Conservation (phyloP, 805 yeast species). For the Candida vartiovaarae region DNA sequence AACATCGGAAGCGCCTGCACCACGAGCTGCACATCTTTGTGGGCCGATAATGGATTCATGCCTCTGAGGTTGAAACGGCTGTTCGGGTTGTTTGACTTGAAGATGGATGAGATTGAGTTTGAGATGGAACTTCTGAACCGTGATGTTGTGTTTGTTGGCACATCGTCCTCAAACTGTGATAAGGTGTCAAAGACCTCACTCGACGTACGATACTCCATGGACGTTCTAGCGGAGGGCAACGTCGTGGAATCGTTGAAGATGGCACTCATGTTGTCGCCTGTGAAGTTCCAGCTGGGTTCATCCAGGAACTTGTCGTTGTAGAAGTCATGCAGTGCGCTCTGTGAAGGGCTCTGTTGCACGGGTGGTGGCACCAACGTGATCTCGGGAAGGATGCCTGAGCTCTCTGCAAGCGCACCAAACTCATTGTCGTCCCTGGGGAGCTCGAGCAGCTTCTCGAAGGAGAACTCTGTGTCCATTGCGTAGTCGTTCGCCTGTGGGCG, state of each 20-base stretch:
- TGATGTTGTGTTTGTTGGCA: constrained; percentile 5
- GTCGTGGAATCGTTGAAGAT: constrained; percentile 18
- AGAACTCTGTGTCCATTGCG: neutral
- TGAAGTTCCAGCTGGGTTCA: constrained; percentile 11
- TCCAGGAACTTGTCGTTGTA: constrained; percentile 10
- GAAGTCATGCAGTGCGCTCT: constrained; percentile 12
- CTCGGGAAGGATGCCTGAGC: too few relatives aligned
- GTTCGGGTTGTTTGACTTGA: constrained; percentile 16
- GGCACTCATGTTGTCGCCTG: constrained; percentile 7
- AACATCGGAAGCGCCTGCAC: constrained; percentile 10
- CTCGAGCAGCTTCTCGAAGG: neutral
- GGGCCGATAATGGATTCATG: constrained; percentile 25
- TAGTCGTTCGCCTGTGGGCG: too few relatives aligned
- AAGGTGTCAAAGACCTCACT: constrained; percentile 40
- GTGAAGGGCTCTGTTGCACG: constrained; percentile 4
- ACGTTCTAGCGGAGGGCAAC: constrained; percentile 21
- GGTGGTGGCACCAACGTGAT: constrained; percentile 5
- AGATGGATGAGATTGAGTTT: constrained; percentile 19
- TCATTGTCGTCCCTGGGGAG: neutral
- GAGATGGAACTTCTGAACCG: constrained; percentile 15
- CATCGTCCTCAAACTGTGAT: constrained; percentile 5
- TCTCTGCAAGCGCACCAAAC: too few relatives aligned
- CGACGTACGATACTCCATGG: constrained; percentile 31
- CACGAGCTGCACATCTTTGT: constrained; percentile 14
- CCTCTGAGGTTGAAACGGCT: constrained; percentile 30